phyloP scores from a whole-genome alignment of 73 alveolate species.

The Tetrahymena malaccensis region DNA sequence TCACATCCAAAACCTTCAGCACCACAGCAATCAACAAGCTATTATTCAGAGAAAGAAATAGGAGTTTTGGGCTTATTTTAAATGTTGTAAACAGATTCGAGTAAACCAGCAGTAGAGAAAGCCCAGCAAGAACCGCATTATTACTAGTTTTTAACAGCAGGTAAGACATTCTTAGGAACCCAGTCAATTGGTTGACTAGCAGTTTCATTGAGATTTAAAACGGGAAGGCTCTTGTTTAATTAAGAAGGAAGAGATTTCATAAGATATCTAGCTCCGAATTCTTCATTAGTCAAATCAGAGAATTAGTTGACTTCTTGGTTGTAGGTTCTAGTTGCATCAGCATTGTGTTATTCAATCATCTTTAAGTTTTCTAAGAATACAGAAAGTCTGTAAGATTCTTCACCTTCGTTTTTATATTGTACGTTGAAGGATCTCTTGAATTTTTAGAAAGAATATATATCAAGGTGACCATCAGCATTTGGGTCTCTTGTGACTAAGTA shows the following conservation, averaged over 20 bases:
- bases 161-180: constrained; percentile 41
- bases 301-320: constrained; percentile 42
- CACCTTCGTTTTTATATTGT: neutral
- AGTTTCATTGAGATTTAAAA: neutral
- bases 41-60: constrained; percentile 34
- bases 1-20: constrained; percentile 37
- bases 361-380: constrained; percentile 14
- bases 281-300: constrained; percentile 58
- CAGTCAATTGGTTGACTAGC: neutral
- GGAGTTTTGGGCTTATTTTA: neutral
- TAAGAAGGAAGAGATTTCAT: neutral
- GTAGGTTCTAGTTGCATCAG: constrained; percentile 14
- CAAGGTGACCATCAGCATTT: neutral
- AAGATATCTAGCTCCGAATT: neutral
- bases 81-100: constrained; percentile 32
- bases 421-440: neutral
- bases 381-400: constrained; percentile 1
- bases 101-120: constrained; percentile 54
- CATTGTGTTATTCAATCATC: constrained; percentile 22
- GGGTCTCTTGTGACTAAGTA: neutral
- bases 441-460: neutral
- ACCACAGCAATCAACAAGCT: constrained; percentile 46
- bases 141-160: constrained; percentile 45
- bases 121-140: constrained; percentile 53
- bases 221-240: neutral